Conservation (phyloP, 306 rosid species). For the Acacia confusa region DNA sequence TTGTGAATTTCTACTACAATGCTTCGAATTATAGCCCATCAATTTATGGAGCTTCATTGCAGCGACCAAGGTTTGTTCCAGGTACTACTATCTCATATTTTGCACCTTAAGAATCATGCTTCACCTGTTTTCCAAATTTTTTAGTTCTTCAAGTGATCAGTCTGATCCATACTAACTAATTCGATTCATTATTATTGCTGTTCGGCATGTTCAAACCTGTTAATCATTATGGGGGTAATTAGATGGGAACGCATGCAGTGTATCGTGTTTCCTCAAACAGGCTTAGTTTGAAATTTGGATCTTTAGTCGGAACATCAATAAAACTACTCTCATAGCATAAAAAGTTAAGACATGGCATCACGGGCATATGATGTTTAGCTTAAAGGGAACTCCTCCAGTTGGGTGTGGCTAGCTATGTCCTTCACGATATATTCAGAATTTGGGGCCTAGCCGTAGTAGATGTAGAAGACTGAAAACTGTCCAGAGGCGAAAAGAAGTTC, state of each 20-base stretch:
- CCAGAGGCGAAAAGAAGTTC: neutral
- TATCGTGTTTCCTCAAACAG: neutral
- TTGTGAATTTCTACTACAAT: constrained; percentile 72
- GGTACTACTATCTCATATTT: constrained; percentile 55
- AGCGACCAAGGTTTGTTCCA: constrained; percentile 98
- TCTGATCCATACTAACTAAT: neutral
- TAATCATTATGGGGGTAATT: neutral
- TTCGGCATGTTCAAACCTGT: neutral
- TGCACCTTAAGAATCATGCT: neutral
- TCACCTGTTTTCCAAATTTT: neutral
- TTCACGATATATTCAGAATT: neutral
- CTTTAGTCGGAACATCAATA: neutral
- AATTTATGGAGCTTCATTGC: constrained; percentile 79
- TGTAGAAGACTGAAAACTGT: neutral
- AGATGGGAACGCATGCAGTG: neutral
- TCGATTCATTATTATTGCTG: neutral
- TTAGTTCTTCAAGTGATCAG: neutral
- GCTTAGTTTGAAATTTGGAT: neutral
- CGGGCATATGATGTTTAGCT: neutral
- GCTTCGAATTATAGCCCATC: constrained; percentile 76
- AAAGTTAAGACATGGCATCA: neutral
- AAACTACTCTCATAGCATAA: constrained; percentile 3
- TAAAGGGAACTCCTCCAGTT: neutral
- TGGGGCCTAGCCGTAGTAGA: neutral
- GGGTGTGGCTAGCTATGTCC: neutral